Percentiles rank a stretch among this genome's conserved stretches.
Conservation (phyloP, 176 grass and related monocot species). For the Carex parvula region DNA sequence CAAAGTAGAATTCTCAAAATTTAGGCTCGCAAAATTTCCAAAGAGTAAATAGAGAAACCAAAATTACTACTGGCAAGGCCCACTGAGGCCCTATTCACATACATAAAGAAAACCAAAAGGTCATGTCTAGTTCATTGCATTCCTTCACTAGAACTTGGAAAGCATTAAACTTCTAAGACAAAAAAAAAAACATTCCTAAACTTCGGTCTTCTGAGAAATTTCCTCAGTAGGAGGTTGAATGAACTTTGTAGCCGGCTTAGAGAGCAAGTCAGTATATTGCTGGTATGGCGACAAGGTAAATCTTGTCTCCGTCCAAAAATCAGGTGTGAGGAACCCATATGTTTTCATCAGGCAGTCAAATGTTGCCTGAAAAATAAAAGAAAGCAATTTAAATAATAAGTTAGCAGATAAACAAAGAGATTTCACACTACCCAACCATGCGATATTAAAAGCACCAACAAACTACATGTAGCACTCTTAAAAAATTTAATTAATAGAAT, state of each 20-base stretch:
- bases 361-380: constrained; percentile 42
- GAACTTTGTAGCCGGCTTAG: constrained; percentile 47
- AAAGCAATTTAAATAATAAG: not conserved
- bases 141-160: not conserved
- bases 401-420: not conserved
- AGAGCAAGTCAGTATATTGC: constrained; percentile 48
- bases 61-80: not conserved
- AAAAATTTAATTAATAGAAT: not conserved
- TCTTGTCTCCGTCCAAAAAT: constrained; percentile 56
- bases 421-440: not conserved
- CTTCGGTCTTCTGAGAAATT: not conserved
- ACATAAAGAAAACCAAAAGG: constrained; percentile 3
- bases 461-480: not conserved
- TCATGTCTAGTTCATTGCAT: constrained; percentile 15
- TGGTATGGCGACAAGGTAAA: constrained; percentile 43
- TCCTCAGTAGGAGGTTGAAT: constrained; percentile 42
- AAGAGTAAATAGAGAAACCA: not conserved
- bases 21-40: not conserved
- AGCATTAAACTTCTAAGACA: not conserved
- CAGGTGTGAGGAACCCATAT: constrained; percentile 48
- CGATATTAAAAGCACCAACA: not conserved
- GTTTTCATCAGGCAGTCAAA: constrained; percentile 81
- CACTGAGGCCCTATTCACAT: constrained; percentile 8
- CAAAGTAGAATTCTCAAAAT: no score
- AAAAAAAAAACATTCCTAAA: constrained; percentile 4